These are phyloP conservation scores for Perkinsus olseni DNA, from an alignment of 169 alveolate species.

Conservation along the genomic window DNA sequence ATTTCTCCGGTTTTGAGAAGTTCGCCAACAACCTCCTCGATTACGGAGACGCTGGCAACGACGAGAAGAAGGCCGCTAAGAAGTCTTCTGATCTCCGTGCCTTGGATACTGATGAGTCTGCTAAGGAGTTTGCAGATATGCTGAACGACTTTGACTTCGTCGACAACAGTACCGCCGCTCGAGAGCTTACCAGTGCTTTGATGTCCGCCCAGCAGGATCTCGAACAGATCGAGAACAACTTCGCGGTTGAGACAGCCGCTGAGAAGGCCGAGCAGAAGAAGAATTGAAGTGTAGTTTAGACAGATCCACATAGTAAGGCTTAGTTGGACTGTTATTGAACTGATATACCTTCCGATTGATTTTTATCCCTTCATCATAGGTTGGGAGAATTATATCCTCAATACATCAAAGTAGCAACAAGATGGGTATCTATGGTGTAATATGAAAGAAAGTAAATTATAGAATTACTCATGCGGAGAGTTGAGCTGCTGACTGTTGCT, in stretches of 20 bases:
- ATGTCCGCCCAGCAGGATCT: not conserved
- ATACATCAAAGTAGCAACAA: too few species aligned
- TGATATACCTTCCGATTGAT: too few species aligned
- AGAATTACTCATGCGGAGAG: too few species aligned
- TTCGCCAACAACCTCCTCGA: not conserved
- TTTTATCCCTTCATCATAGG: too few species aligned
- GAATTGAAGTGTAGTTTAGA: too few species aligned
- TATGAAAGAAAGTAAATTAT: too few species aligned
- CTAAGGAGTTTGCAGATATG: not conserved
- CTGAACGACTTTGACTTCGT: not conserved
- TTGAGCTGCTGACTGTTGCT: too few species aligned
- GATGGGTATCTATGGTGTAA: too few species aligned
- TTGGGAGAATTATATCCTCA: too few species aligned
- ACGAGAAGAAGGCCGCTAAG: not conserved
- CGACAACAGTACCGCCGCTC: not conserved
- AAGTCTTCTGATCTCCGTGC: not conserved
- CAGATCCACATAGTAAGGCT: not conserved
- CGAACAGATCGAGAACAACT: not conserved
- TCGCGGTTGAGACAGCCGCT: not conserved
- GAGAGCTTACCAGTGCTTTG: not conserved
- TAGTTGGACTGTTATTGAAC: too few species aligned
- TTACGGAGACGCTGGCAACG: not conserved
- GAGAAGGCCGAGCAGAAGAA: not conserved
- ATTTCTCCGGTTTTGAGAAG: too few species aligned
- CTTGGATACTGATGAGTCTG: not conserved